Evolutionary conservation across 164 flowering plant genomes (phyloP), one percentile per base, ranked within the genome.

Genomic region (Berberis vulgaris): DNA sequence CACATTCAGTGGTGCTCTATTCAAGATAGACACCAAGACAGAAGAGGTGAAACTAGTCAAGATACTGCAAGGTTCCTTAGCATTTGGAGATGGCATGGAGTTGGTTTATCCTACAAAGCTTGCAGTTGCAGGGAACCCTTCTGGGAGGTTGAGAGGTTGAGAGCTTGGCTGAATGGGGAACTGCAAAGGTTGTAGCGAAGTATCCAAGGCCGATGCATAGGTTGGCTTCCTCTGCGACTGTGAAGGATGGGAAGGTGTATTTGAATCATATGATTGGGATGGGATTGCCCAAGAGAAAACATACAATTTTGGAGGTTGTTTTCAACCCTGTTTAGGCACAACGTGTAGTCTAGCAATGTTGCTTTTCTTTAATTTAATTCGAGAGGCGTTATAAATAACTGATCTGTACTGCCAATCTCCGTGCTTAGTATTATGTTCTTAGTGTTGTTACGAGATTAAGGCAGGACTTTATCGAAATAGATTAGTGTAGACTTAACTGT

Each of bases 161-260:
- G 80, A 88, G 92, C 71, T 40, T 67, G 3, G 97, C 90, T 64
- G 96, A 83, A 41, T 90, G 97, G 96, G 79, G 78, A 72, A 90
- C 87, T 3, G 96, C 88, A 1, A 46, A 64, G 0, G 81, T 94
- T 1, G 75, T 80, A 6, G 88, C 77, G 1, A 77, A 49, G 65
- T 83, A 79, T 45, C 41, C 62, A 0, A 96, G 92, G 9, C 87
- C 83, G 0, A 60, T 60, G 58, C 98, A 94, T 60, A 82, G 96
- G 42, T 7, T 87, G 50, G 89, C 89, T 1, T 74, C 98, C 1
- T 77, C 89, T 0, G 95, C 82, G 0, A 83, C 85, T 0, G 85
- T 94, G 72, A 90, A 90, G 80, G 91, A 90, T 70, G 98, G 87
- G 46, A 85, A 72, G 80, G 87, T 78, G 7, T 88, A 85, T 65